Base-by-base conservation (phyloP, 805 yeast genomes). In the Diddensiella santjacobensis region DNA sequence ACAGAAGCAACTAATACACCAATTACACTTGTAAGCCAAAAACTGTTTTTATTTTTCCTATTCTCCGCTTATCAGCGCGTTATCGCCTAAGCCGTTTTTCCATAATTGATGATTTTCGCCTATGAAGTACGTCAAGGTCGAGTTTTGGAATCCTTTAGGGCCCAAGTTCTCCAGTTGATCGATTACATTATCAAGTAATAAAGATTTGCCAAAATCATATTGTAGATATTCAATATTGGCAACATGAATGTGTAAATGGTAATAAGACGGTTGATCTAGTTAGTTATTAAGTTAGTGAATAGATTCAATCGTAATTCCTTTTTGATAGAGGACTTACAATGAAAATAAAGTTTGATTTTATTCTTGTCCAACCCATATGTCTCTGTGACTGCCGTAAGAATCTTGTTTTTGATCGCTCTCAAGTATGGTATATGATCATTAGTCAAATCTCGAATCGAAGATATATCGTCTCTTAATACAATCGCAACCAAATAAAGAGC, bases 221-320 rank as follows among this genome's bases (percentile, higher is more conserved):
- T 40, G 88, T 81, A 47, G 79, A 57, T 86, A 86, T 17, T 67
- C 72, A 3, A 85, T 72, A 58, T 86, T 84, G 17, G 88, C 96
- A 15, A 87, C 83, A 64, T 93, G 99, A 15, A 93, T 76, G 63
- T 93, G 99, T 71, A 93, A 84, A 61, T 93, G 98, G 62, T 93
- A 93, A 65, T 91, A 93, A 0, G 96, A 85, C 0, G 99, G 99
- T 56, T 90, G 98, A 65, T 93, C 47, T 48, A 86, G 40, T 33
- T 46, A 18, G 44, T 20, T 15, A 2, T 11, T n/a, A 8, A 17
- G 22, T 23, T 13, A 15, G 20, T 17, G 36, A 24, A 5, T 20
- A n/a, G n/a, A 13, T 43, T 17, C n/a, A 41, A 13, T 8, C 6
- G n/a, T 20, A 22, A 18, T 39, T 5, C 5, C 6, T n/a, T n/a